phyloP scores from a whole-genome alignment of 352 stramenopile species.

The Albugo laibachii region DNA sequence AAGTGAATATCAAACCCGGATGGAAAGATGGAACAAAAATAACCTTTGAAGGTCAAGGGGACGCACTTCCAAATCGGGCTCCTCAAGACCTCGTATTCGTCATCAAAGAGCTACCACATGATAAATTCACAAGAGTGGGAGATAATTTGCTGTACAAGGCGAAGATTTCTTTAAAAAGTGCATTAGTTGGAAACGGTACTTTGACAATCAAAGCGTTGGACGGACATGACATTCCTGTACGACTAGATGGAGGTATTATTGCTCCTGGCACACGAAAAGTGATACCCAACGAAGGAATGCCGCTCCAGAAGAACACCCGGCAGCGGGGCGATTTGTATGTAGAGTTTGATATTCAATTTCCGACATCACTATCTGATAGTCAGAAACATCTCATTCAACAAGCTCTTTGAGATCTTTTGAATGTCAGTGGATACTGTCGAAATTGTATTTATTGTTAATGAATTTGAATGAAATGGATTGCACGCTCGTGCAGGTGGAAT shows the following conservation, averaged over 20 bases:
- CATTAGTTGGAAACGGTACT: constrained; percentile 81
- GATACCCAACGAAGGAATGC: constrained; percentile 92
- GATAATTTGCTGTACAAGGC: constrained; percentile 90
- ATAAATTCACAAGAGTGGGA: constrained; percentile 86
- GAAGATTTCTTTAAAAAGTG: constrained; percentile 90
- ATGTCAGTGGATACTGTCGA: neutral
- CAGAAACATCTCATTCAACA: constrained; percentile 60
- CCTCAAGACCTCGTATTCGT: constrained; percentile 92
- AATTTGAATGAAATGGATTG: no score
- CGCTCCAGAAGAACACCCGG: constrained; percentile 54
- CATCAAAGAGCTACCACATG: constrained; percentile 80
- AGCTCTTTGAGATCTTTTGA: constrained; percentile 22
- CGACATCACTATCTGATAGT: constrained; percentile 59
- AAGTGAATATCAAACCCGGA: constrained; percentile 89
- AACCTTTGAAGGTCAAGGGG: constrained; percentile 86
- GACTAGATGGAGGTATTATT: constrained; percentile 74
- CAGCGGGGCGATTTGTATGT: constrained; percentile 88
- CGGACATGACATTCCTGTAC: constrained; percentile 76
- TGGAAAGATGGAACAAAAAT: constrained; percentile 94
- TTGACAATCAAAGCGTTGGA: constrained; percentile 88
- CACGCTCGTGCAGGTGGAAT: no score
- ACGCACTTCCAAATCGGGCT: constrained; percentile 77
- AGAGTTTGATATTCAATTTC: constrained; percentile 95
- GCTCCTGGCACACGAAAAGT: constrained; percentile 83
- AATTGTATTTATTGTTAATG: no score